These are phyloP conservation scores for Venturia nashicola DNA, from an alignment of 2,329 filamentous ascomycete genomes.

Conservation along the genomic window DNA sequence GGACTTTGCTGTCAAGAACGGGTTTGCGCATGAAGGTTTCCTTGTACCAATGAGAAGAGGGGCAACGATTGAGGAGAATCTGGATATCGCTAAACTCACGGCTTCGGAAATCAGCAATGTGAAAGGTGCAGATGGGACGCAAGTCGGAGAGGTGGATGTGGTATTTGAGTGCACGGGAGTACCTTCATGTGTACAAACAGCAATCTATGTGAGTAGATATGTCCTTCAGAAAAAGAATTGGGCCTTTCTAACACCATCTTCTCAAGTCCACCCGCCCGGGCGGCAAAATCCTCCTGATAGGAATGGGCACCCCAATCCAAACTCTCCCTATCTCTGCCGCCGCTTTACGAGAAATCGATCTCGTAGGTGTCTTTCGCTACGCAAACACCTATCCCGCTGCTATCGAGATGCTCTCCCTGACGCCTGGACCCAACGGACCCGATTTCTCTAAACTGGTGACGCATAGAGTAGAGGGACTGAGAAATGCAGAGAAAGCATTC, in stretches of 20 bases:
- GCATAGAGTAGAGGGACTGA: constrained; percentile 55
- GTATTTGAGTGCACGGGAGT: constrained; percentile 71
- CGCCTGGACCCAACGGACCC: constrained; percentile 23
- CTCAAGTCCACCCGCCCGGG: constrained; percentile 48
- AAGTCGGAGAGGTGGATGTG: constrained; percentile 37
- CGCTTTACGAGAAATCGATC: constrained; percentile 62
- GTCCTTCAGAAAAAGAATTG: background rate
- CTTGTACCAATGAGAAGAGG: constrained; percentile 34
- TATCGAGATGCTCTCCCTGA: constrained; percentile 40
- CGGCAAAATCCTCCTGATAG: constrained; percentile 63
- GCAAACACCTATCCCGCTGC: constrained; percentile 63
- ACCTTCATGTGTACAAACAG: constrained; percentile 60
- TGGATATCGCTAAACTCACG: constrained; percentile 59
- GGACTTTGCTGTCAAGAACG: constrained; percentile 40
- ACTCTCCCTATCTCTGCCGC: constrained; percentile 62
- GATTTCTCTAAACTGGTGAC: constrained; percentile 62
- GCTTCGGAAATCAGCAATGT: constrained; percentile 49
- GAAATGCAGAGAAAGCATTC: constrained; percentile 49
- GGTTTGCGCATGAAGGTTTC: constrained; percentile 34
- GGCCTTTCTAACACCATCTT: background rate
- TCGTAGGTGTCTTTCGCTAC: constrained; percentile 68
- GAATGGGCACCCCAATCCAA: constrained; percentile 68
- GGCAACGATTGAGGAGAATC: constrained; percentile 35
- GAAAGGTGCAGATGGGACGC: background rate
- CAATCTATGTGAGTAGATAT: constrained; percentile 44